Conservation (phyloP, 2,329 filamentous ascomycete genomes). For the Ceratocystis variospora region DNA sequence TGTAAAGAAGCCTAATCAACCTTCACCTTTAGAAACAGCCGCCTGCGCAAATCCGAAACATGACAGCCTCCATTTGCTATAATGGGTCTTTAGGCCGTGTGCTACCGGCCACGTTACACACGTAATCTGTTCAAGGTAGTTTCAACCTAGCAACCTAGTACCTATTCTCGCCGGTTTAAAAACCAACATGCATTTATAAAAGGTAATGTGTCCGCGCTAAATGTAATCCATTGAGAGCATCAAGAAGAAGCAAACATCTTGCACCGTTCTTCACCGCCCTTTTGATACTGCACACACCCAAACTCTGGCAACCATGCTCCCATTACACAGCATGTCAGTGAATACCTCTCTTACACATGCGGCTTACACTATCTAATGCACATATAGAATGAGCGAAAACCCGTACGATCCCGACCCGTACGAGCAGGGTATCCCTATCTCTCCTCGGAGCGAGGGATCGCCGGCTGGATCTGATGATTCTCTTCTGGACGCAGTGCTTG, state of each 20-base stretch:
- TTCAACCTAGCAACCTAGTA: not conserved
- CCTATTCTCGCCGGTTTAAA: not conserved
- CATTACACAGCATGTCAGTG: not conserved
- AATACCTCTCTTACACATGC: not conserved
- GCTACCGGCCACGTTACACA: not conserved
- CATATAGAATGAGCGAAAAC: not conserved
- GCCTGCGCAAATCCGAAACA: not conserved
- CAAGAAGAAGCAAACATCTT: not conserved
- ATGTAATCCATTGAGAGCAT: not conserved
- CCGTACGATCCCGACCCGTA: not conserved
- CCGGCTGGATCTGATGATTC: not conserved
- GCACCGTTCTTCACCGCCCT: not conserved
- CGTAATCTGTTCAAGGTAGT: not conserved
- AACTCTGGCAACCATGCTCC: not conserved
- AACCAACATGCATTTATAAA: not conserved
- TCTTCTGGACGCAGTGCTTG: not conserved
- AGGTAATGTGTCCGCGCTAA: not conserved
- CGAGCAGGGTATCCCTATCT: not conserved
- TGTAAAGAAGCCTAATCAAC: not conserved
- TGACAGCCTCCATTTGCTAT: not conserved
- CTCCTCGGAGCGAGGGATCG: not conserved
- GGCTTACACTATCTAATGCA: not conserved
- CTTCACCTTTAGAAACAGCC: not conserved
- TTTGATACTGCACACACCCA: not conserved
- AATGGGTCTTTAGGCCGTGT: not conserved